A percentile compares a stretch with the other conserved stretches of the same genome.
phyloP scores from a whole-genome alignment of 23 red algal genomes.

The Chondrus crispus region DNA sequence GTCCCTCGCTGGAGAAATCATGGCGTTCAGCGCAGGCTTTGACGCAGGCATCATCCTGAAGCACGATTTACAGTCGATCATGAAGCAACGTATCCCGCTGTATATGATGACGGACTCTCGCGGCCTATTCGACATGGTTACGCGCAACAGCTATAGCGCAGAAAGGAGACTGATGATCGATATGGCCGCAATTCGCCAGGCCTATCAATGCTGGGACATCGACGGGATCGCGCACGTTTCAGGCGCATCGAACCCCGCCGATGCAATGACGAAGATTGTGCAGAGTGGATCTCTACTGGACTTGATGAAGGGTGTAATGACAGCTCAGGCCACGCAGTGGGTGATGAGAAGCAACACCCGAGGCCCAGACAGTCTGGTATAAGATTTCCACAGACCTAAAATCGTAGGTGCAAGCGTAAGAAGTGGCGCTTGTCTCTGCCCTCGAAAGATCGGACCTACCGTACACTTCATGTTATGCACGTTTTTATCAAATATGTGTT shows the following conservation, averaged over 20 bases:
- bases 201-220: constrained; percentile 6
- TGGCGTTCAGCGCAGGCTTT: background rate
- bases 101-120: background rate
- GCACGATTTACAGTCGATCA: background rate
- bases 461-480: no score
- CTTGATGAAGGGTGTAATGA: no score
- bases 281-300: no score
- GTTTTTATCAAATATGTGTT: no score
- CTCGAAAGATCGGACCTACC: no score
- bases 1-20: background rate
- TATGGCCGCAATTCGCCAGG: background rate
- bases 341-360: no score
- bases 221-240: background rate
- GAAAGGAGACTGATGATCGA: constrained; percentile 21
- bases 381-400: no score
- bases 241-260: background rate
- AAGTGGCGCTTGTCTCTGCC: no score
- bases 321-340: no score
- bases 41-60: constrained; percentile 3
- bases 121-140: background rate
- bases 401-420: no score
- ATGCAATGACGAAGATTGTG: background rate
- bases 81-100: background rate
- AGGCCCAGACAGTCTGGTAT: no score
- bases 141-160: background rate